Evolutionary conservation across 2,329 filamentous ascomycete genomes (phyloP), one percentile per base, ranked within the genome.

Genomic region (Paecilomyces variotii): DNA sequence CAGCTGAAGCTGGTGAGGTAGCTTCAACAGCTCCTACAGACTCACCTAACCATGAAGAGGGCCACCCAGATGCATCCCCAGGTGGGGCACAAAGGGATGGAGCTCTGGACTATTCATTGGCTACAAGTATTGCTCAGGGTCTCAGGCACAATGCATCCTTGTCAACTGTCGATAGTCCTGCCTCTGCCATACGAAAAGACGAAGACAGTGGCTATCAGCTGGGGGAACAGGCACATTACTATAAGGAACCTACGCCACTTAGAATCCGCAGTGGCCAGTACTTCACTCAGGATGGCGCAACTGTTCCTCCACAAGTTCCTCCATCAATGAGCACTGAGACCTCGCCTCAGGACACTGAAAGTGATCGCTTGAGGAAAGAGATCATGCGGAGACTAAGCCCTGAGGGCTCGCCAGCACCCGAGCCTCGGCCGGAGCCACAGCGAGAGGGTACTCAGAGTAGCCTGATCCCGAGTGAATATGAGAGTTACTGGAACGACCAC

Each of bases 371-470:
- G 50, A 68, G 76, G 51, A 72, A 76, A 58, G 78, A 79, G 59
- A 80, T 80, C n/a, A 78, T 79, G n/a, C 74, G 72, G 53, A 78
- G 77, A 3, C 64, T 79, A 55, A 79, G 74, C 50, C 73, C 76
- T 30, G 71, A 73, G 54, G 69, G 69, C 56, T 66, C 65, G 2
- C 65, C 71, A n/a, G 68, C 67, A 11, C 63, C 70, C 3, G 50
- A 52, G 25, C 3, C 27, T 52, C 24, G 25, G 12, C 64, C 50
- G 27, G 52, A 11, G 26, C 50, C 57, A 50, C 39, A 52, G 14
- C 35, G 26, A 30, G 30, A 67, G 26, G 60, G 60, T 24, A 56
- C 61, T 24, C 63, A 62, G 3, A 72, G 61, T 61, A 62, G 61
- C 2, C 64, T 69, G 7, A 66, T 75, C 35, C 73, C 74, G 9